Conservation (phyloP, 129 eudicot genomes). For the Apium graveolens region DNA sequence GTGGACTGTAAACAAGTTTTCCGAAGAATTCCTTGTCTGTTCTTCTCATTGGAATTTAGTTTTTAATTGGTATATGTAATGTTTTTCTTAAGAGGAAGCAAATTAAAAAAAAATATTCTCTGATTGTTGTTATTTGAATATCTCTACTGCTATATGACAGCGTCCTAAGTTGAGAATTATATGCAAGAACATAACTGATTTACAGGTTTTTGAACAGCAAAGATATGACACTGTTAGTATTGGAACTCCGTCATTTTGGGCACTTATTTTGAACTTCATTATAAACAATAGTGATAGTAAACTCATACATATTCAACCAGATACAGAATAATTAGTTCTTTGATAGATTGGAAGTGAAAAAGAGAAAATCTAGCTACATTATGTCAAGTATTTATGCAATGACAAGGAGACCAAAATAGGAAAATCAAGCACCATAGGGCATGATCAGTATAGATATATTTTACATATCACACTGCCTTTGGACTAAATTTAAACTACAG, state of each 20-base stretch:
- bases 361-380: neutral
- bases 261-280: no score
- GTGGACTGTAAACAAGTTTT: constrained; percentile 11
- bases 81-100: no score
- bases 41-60: neutral
- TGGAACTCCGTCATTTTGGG: neutral
- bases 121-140: no score
- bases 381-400: neutral
- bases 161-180: neutral
- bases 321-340: neutral
- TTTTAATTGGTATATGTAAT: neutral
- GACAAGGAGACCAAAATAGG: neutral
- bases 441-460: neutral
- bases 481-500: neutral
- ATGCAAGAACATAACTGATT: neutral
- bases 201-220: neutral
- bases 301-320: neutral
- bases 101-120: no score
- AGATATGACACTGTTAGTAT: neutral
- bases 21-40: neutral
- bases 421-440: neutral
- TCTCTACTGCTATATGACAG: no score
- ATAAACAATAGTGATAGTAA: neutral
- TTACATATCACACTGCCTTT: neutral
- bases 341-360: neutral